Base-by-base conservation (phyloP, 208 protist genomes). In the Angomonas deanei region DNA sequence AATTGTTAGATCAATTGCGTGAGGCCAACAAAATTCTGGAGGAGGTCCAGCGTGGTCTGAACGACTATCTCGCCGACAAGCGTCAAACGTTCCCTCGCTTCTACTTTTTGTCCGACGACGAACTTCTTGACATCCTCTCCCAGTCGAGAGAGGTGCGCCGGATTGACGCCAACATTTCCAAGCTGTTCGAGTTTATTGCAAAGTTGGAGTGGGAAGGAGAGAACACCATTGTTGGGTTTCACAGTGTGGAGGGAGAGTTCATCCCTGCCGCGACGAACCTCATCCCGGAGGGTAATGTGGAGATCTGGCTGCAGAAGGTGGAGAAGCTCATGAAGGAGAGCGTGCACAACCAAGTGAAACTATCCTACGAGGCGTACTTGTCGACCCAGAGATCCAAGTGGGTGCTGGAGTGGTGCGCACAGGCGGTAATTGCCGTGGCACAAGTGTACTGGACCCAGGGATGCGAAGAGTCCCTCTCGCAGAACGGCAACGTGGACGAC, bases 21-120 rank as follows among this genome's bases (percentile, higher is more conserved):
- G 95, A 98, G 55, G 78, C 84, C 53, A 98, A 98, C 78, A 93
- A 96, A 21, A 63, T 91, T 8, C 85, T 99, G 2, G 96, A 98
- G 64, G 80, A 97, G 66, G 96, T 99, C 26, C 96, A 99, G 70
- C 97, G 97, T 66, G 93, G 94, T 19, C 86, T 99, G 6, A 97
- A 97, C 71, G 96, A 99, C 73, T 99, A 99, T 77, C 82, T 99
- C 19, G 86, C 93, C 24, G 97, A 97, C 42, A 98, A 98, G 80
- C 85, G 96, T 6, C 87, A 97, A 66, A 79, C 81, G 24, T 98
- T 98, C 63, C 92, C 95, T 17, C 77, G 93, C 58, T 97, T 97
- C 66, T 98, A 96, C 71, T 98, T 96, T 31, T 66, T 97, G 13
- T 97, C 90, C 28, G 92, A 97, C 74, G 88, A 97, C 76, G 88